Evolutionary conservation across 257 asterid genomes (phyloP), one percentile per base, ranked within the genome.

Genomic region (Agastache rugosa): DNA sequence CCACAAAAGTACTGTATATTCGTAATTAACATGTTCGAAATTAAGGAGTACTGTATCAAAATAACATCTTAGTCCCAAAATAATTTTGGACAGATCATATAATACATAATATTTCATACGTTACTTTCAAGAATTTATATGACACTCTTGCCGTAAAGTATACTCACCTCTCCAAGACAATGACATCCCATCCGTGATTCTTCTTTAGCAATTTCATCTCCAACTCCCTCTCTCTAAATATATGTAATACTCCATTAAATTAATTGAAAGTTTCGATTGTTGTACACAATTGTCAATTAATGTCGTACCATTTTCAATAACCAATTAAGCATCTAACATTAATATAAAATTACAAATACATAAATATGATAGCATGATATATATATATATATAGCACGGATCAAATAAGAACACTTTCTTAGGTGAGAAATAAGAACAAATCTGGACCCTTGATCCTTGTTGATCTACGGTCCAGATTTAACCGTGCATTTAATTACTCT

Each of bases 111-210:
- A 15, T 41, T 19, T 20, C 0, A 39, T 5, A 11, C 12, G 53
- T 64, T 11, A 11, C 25, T 19, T 64, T 41, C 34, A 64, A 64
- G 69, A 64, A 41, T 64, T 64, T 23, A 37, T 37, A 11, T 25
- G 31, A 61, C 47, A 61, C 39, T 58, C 39, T 58, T 58, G 37
- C 11, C 11, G 23, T 29, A 60, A 60, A 27, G 19, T 60, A 16
- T 39, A 39, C 44, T 39, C 44, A 1, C 42, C 45, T 34, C 59
- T 66, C 66, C 41, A 67, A 71, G 76, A 71, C 5, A 71, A 61
- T 45, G 82, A 19, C 55, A 74, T 64, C 59, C 39, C 69, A 75
- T 75, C 84, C 86, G 85, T 77, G 84, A 77, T 69, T 58, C 77
- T 74, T 45, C 66, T 69, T 51, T 76, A 73, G 72, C 79, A 64